Conservation (phyloP, 2,329 filamentous ascomycete species). For the Aspergillus ibericus region DNA sequence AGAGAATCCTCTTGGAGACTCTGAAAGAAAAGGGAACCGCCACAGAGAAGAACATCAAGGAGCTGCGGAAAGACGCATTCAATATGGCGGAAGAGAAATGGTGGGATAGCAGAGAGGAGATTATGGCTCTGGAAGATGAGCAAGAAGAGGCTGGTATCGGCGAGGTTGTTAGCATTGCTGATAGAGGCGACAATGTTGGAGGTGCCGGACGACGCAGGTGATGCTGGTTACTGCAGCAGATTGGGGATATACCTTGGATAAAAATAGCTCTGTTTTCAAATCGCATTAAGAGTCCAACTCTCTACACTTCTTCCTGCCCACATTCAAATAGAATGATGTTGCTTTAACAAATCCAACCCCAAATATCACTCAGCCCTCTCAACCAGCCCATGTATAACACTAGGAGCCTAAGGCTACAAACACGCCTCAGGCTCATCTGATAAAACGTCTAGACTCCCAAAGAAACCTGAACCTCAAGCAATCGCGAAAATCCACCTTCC, state of each 20-base stretch:
- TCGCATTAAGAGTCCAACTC: no score
- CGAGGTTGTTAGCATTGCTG: slow-evolving; percentile 85
- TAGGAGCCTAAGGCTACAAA: no score
- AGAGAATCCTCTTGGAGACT: slow-evolving; percentile 76
- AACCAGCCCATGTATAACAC: no score
- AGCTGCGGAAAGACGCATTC: slow-evolving; percentile 88
- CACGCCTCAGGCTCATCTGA: no score
- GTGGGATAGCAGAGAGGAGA: slow-evolving; percentile 97
- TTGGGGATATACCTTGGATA: neutral
- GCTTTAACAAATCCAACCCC: no score
- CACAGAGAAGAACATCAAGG: slow-evolving; percentile 70
- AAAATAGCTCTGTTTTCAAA: neutral
- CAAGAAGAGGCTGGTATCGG: slow-evolving; percentile 94
- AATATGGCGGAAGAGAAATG: slow-evolving; percentile 92
- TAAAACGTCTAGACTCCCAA: no score
- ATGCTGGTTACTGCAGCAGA: no score
- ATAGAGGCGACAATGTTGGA: slow-evolving; percentile 60
- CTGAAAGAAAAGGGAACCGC: slow-evolving; percentile 65
- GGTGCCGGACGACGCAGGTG: slow-evolving; percentile 47
- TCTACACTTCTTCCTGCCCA: no score
- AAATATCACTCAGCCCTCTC: no score
- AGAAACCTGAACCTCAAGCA: no score
- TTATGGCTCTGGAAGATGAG: slow-evolving; percentile 87
- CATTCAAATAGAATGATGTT: no score
- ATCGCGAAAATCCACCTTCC: no score